Percentiles rank a stretch among this genome's conserved stretches.
These are phyloP conservation scores for Balansia obtecta DNA, from an alignment of 2,329 filamentous ascomycete species.

Conservation along the genomic window DNA sequence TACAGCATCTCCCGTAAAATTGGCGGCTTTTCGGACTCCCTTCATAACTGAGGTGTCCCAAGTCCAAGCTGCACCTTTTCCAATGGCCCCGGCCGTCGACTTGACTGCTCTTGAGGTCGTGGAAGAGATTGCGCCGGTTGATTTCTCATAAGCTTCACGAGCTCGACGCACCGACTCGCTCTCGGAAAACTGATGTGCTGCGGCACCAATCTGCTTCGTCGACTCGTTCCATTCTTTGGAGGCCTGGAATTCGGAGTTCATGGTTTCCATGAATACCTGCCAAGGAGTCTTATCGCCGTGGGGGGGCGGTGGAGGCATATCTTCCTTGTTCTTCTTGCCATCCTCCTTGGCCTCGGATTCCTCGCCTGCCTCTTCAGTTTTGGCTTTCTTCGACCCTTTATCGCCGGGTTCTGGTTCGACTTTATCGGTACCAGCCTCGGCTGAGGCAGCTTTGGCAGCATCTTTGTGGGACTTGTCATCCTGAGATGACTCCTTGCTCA, in stretches of 20 bases:
- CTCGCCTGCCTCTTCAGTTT: slow-evolving; percentile 29
- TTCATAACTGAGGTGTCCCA: slow-evolving; percentile 95
- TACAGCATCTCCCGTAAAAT: slow-evolving; percentile 71
- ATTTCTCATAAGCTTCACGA: slow-evolving; percentile 74
- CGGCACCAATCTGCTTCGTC: slow-evolving; percentile 84
- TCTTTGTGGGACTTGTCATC: slow-evolving; percentile 22
- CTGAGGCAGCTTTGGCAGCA: slow-evolving; percentile 8
- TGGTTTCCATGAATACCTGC: slow-evolving; percentile 98
- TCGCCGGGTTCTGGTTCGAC: slow-evolving; percentile 25
- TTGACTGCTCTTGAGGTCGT: slow-evolving; percentile 73
- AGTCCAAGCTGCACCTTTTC: slow-evolving; percentile 87
- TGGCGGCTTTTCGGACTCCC: slow-evolving; percentile 76
- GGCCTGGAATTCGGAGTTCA: slow-evolving; percentile 84
- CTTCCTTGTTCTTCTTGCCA: slow-evolving; percentile 50
- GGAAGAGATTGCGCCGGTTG: slow-evolving; percentile 69
- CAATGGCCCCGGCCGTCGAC: slow-evolving; percentile 73
- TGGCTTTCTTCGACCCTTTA: slow-evolving; percentile 30
- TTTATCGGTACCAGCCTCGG: slow-evolving; percentile 22
- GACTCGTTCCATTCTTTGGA: slow-evolving; percentile 99
- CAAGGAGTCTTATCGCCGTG: slow-evolving; percentile 97
- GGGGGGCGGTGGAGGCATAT: slow-evolving; percentile 75
- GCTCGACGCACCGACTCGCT: slow-evolving; percentile 83
- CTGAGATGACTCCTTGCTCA: slow-evolving; percentile 17
- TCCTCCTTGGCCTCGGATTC: slow-evolving; percentile 36
- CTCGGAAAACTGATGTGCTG: slow-evolving; percentile 82